A percentile compares a stretch with the other conserved stretches of the same genome.
Conservation (phyloP, 495 filamentous ascomycete genomes). For the Penicillium bovifimosum region DNA sequence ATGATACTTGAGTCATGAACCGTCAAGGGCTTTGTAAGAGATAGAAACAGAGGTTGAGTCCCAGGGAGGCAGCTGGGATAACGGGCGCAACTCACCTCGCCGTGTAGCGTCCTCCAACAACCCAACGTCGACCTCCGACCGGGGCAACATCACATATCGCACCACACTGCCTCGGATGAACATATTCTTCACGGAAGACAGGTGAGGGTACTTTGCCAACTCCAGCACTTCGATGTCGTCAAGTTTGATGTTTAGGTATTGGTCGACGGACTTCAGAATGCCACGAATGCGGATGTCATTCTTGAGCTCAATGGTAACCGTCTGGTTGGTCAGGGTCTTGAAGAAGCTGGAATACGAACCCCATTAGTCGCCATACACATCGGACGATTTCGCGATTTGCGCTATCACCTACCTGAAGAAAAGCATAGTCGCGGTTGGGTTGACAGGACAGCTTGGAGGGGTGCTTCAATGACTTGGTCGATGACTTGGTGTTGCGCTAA, state of each 20-base stretch:
- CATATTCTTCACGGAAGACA: slow-evolving; percentile 94
- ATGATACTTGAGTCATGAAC: neutral
- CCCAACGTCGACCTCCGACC: slow-evolving; percentile 79
- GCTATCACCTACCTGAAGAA: slow-evolving; percentile 40
- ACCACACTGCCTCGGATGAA: slow-evolving; percentile 97
- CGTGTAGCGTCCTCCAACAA: slow-evolving; percentile 93
- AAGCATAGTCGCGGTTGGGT: slow-evolving; percentile 34
- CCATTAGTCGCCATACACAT: neutral
- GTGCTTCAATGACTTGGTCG: neutral
- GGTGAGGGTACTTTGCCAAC: slow-evolving; percentile 85
- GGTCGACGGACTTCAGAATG: slow-evolving; percentile 92
- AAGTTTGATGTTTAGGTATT: slow-evolving; percentile 98
- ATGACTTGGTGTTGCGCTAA: neutral
- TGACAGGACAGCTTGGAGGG: slow-evolving; percentile 5
- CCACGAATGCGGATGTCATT: slow-evolving; percentile 97
- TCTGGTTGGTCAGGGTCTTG: slow-evolving; percentile 97
- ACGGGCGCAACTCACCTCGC: slow-evolving; percentile 58
- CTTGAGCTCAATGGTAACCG: slow-evolving; percentile 95
- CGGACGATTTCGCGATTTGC: neutral
- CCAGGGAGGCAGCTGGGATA: neutral
- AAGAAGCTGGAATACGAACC: slow-evolving; percentile 66
- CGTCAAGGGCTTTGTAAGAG: neutral
- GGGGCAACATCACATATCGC: slow-evolving; percentile 87
- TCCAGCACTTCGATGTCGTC: slow-evolving; percentile 91
- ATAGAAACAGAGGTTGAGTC: neutral